phyloP scores from a whole-genome alignment of 2,329 filamentous ascomycete genomes.

The Fusarium piperis region DNA sequence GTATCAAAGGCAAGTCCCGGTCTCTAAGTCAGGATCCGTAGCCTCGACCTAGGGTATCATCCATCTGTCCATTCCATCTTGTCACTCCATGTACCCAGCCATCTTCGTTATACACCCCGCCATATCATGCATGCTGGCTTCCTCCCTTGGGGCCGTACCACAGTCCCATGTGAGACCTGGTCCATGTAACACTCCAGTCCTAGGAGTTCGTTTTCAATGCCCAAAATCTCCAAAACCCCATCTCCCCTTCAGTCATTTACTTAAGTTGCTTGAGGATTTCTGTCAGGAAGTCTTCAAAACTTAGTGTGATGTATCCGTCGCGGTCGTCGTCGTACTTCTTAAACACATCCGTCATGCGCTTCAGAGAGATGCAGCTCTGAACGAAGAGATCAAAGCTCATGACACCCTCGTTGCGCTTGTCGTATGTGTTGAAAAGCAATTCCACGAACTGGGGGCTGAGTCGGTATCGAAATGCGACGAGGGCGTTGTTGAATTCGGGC shows the following conservation, averaged over 20 bases:
- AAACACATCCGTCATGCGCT: slow-evolving; percentile 99
- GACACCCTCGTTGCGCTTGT: slow-evolving; percentile 75
- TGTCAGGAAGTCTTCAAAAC: slow-evolving; percentile 83
- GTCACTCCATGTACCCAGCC: slow-evolving; percentile 1
- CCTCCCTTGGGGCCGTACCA: slow-evolving; percentile 3
- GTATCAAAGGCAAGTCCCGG: slow-evolving; percentile 32
- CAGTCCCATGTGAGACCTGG: not conserved
- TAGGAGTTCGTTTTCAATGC: not conserved
- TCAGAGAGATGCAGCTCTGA: slow-evolving; percentile 94
- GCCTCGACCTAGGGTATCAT: slow-evolving; percentile 45
- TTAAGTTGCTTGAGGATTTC: slow-evolving; percentile 72
- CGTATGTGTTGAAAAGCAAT: slow-evolving; percentile 88
- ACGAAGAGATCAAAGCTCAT: slow-evolving; percentile 98
- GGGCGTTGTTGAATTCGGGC: slow-evolving; percentile 87
- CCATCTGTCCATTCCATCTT: slow-evolving; percentile 28
- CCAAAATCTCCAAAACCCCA: not conserved
- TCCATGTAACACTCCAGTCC: not conserved
- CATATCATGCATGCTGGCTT: slow-evolving; percentile 5
- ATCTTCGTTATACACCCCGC: slow-evolving; percentile 11
- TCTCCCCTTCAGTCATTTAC: slow-evolving; percentile 42
- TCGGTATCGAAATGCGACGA: slow-evolving; percentile 93
- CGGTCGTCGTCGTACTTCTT: slow-evolving; percentile 98
- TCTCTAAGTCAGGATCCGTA: slow-evolving; percentile 39
- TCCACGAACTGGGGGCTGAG: slow-evolving; percentile 85
- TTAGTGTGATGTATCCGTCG: slow-evolving; percentile 89